These are phyloP conservation scores for Rhazya stricta DNA, from an alignment of 257 asterid genomes.

Conservation along the genomic window DNA sequence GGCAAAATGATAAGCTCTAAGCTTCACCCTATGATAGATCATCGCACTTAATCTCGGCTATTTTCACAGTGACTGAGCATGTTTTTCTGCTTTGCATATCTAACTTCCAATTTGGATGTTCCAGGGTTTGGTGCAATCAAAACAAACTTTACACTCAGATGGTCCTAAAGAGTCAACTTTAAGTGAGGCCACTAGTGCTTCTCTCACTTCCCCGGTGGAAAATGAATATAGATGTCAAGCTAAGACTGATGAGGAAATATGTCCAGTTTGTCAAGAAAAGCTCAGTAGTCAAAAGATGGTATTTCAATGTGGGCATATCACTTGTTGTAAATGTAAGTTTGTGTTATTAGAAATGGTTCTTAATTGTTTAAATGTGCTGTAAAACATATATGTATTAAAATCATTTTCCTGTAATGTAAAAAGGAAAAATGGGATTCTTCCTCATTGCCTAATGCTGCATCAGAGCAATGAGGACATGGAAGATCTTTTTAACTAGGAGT, in stretches of 20 bases:
- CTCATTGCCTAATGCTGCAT: not conserved
- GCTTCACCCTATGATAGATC: not conserved
- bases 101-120: constrained; percentile 11
- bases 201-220: constrained; percentile 20
- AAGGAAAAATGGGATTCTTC: not conserved
- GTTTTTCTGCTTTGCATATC: not conserved
- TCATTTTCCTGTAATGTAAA: not conserved
- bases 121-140: constrained; percentile 83
- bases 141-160: constrained; percentile 37
- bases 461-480: not conserved
- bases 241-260: constrained; percentile 43
- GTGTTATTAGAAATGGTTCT: not conserved
- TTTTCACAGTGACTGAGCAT: not conserved
- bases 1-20: not conserved
- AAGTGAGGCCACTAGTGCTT: constrained; percentile 27
- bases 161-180: constrained; percentile 32
- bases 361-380: not conserved
- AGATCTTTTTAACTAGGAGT: too few relatives aligned
- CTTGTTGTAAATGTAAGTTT: constrained; percentile 87
- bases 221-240: constrained; percentile 27
- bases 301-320: constrained; percentile 91
- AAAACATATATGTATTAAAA: not conserved
- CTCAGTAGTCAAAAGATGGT: constrained; percentile 88
- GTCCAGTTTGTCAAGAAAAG: constrained; percentile 96
- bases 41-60: not conserved